phyloP scores from a whole-genome alignment of 257 asterid genomes.

The Gentiana macrophylla region DNA sequence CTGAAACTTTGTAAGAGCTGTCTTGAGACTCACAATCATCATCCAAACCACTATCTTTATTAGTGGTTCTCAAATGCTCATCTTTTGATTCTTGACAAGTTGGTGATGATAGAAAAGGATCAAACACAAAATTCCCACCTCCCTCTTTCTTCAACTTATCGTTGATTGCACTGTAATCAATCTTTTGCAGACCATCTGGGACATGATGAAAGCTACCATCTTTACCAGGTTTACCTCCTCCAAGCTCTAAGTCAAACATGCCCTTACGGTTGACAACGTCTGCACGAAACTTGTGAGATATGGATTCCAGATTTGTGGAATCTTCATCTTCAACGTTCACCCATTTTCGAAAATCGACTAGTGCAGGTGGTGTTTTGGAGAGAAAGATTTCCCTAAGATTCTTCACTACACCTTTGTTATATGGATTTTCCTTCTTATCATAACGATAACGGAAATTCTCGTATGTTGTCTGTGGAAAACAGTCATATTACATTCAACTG shows the following conservation, averaged over 20 bases:
- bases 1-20: constrained; percentile 30
- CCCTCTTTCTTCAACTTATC: constrained; percentile 37
- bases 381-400: constrained; percentile 59
- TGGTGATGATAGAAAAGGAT: constrained; percentile 27
- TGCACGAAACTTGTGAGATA: constrained; percentile 28
- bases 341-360: constrained; percentile 68
- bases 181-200: constrained; percentile 31
- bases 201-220: constrained; percentile 26
- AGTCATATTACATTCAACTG: background rate
- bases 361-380: constrained; percentile 37
- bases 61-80: background rate
- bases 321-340: constrained; percentile 39
- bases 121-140: constrained; percentile 19
- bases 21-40: constrained; percentile 27
- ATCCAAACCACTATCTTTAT: constrained; percentile 16
- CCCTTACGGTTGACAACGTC: constrained; percentile 38
- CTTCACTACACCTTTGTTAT: constrained; percentile 35
- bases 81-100: constrained; percentile 19
- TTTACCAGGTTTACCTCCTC: constrained; percentile 35
- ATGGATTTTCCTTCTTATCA: constrained; percentile 76
- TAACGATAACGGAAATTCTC: constrained; percentile 84
- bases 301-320: constrained; percentile 25
- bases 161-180: constrained; percentile 45
- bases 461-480: constrained; percentile 61
- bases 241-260: constrained; percentile 48